phyloP scores from a whole-genome alignment of 495 filamentous ascomycete genomes.

The Hamigera avellanea region DNA sequence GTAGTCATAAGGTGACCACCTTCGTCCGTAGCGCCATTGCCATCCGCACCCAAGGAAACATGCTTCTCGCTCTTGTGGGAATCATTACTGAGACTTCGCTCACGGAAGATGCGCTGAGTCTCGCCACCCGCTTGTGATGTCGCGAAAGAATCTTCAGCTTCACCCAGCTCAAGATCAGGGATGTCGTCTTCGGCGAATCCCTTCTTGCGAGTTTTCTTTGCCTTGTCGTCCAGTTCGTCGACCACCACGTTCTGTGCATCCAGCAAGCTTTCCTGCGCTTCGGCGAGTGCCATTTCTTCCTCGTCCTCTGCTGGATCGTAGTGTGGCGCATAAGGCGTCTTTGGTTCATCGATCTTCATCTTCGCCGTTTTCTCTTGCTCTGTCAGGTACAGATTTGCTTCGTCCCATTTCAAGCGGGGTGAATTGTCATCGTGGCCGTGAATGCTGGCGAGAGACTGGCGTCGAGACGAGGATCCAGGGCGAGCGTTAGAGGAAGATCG shows the following conservation, averaged over 20 bases:
- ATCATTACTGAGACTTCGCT: constrained; percentile 33
- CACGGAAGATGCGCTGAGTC: constrained; percentile 32
- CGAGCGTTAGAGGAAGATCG: constrained; percentile 60
- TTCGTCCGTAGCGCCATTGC: constrained; percentile 39
- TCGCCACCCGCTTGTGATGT: constrained; percentile 9
- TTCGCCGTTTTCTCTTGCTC: constrained; percentile 91
- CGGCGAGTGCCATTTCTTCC: constrained; percentile 45
- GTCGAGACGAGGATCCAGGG: constrained; percentile 49
- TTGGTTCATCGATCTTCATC: constrained; percentile 98
- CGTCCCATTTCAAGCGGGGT: constrained; percentile 90
- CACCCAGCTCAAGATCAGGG: constrained; percentile 84
- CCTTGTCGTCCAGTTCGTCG: constrained; percentile 68
- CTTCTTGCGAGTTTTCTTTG: constrained; percentile 23
- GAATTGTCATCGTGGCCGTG: constrained; percentile 41
- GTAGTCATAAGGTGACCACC: constrained; percentile 48
- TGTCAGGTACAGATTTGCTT: constrained; percentile 89
- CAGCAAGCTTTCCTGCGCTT: constrained; percentile 30
- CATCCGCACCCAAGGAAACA: constrained; percentile 63
- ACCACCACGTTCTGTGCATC: constrained; percentile 49
- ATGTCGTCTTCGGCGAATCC: constrained; percentile 60
- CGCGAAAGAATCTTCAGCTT: constrained; percentile 60
- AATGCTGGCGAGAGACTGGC: constrained; percentile 46
- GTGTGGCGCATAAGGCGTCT: constrained; percentile 86
- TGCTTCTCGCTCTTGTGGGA: constrained; percentile 53
- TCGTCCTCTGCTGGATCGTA: constrained; percentile 87